Evolutionary conservation across 2,329 filamentous ascomycete species (phyloP), one percentile per base, ranked within the genome.

Genomic region (Dryadomyces quercus-mongolicae): DNA sequence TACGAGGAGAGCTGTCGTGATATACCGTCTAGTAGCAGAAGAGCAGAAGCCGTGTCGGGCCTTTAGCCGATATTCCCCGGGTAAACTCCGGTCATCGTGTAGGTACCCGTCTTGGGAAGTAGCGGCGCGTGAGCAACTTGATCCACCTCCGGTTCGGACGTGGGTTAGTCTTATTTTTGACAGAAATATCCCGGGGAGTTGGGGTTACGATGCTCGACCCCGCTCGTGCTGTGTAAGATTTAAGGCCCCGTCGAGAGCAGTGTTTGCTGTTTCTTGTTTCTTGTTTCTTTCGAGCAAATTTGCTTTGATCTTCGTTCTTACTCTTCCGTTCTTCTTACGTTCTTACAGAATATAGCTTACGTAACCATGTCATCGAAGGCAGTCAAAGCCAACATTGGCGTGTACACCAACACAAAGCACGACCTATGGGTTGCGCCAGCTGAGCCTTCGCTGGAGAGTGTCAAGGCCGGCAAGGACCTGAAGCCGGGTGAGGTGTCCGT

Each of bases 381-480:
- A 49, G 73, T 78, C 56, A 93, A 94, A 77, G 73, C 87, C 55
- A 97, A 97, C 72, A 94, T 97, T 66, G 92, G 90, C 62, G 90
- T 97, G 61, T 97, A 86, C 77, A 97, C 92, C 52, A 95, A 97
- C 73, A 89, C 92, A 18, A 80, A 82, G 56, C 92, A 97, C 68
- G 87, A 95, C 57, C 76, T 97, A 53, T 97, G 91, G 88, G 81
- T 96, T 57, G 86, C 78, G 55, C 83, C 88, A 60, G 83, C 91
- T 13, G 76, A 81, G 62, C 92, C 92, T 5, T 84, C 80, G 47
- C 71, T 88, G 25, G 86, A 94, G 67, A 82, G 82, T 58, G 84
- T 94, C 55, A 74, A 83, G 62, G 78, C 77, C 60, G 78, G 79
- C 36, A 72, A 82, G 53, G 77, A 76, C 51, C 73, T 96, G 63